Conservation (phyloP, 495 filamentous ascomycete species). For the Apodospora peruviana region DNA sequence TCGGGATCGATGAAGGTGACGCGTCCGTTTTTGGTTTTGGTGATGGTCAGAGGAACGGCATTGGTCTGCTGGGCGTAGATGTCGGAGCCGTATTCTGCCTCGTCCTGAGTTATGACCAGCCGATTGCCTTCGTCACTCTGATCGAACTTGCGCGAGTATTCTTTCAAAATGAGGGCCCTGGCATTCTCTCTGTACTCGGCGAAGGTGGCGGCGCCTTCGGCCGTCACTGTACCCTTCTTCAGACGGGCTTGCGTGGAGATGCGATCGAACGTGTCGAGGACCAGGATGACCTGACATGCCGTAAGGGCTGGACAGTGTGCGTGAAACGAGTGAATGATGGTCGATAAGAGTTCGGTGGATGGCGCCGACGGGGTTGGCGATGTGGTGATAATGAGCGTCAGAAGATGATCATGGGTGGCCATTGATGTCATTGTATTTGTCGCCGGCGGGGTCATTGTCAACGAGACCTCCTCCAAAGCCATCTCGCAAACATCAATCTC, state of each 20-base stretch:
- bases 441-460: too few relatives aligned
- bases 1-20: conserved; percentile 38
- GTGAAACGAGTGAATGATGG: conserved; percentile 34
- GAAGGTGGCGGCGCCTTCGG: conserved; percentile 29
- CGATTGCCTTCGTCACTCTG: background rate
- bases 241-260: conserved; percentile 30
- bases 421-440: too few relatives aligned
- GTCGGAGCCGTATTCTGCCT: conserved; percentile 38
- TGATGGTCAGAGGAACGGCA: conserved; percentile 27
- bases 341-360: conserved; percentile 35
- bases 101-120: conserved; percentile 10
- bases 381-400: conserved; percentile 44
- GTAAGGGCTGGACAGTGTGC: conserved; percentile 26
- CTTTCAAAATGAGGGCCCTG: conserved; percentile 29
- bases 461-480: too few relatives aligned
- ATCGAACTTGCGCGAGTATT: conserved; percentile 12
- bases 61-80: conserved; percentile 26
- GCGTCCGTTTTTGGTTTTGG: conserved; percentile 25
- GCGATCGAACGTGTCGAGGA: conserved; percentile 42
- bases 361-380: conserved; percentile 45
- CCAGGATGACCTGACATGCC: conserved; percentile 33
- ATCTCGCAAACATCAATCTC: too few relatives aligned
- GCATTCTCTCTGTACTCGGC: conserved; percentile 36
- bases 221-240: conserved; percentile 41
- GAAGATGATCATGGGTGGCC: conserved; percentile 11